phyloP scores from a whole-genome alignment of 441 rosid genomes.

The Gossypium aridum region DNA sequence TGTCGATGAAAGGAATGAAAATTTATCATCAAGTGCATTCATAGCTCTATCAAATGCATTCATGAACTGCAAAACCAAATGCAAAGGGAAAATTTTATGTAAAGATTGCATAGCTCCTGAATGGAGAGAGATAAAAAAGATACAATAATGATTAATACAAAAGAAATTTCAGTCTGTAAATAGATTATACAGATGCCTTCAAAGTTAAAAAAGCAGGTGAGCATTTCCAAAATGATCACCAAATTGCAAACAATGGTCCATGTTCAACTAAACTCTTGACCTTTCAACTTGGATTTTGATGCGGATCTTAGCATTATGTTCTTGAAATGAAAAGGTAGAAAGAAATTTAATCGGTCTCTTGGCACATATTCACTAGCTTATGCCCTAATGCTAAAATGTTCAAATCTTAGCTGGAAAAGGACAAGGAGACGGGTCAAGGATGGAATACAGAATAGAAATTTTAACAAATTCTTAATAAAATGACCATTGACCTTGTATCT shows the following conservation, averaged over 20 bases:
- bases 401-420: neutral
- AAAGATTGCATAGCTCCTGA: neutral
- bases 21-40: conserved; percentile 66
- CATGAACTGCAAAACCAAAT: conserved; percentile 49
- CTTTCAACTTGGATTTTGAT: neutral
- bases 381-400: neutral
- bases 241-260: neutral
- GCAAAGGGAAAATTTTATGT: conserved; percentile 6
- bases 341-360: neutral
- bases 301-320: neutral
- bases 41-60: conserved; percentile 70
- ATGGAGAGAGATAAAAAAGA: neutral
- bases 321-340: neutral
- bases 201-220: neutral
- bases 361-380: neutral
- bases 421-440: neutral
- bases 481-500: conserved; percentile 57
- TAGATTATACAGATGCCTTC: neutral
- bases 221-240: neutral
- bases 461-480: conserved; percentile 4
- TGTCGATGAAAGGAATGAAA: conserved; percentile 53
- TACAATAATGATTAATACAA: neutral
- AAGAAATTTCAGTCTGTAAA: neutral
- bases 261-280: conserved; percentile 1
- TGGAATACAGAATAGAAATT: neutral